Conservation (phyloP, 495 filamentous ascomycete species). For the Cetradonia linearis region DNA sequence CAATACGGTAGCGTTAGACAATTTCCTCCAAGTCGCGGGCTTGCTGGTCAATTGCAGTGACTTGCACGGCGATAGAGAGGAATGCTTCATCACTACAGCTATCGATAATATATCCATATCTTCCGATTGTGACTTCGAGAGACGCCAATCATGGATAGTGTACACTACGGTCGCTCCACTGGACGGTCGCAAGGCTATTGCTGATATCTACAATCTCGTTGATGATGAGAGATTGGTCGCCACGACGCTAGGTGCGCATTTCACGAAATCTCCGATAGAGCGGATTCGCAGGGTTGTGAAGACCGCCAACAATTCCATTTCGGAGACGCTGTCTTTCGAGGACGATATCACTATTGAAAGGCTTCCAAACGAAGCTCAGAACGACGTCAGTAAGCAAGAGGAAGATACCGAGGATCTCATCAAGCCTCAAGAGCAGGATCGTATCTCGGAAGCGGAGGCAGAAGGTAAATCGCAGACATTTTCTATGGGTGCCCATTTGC, state of each 20-base stretch:
- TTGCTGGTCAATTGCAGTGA: slow-evolving; percentile 29
- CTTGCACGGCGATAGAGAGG: slow-evolving; percentile 9
- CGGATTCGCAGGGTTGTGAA: slow-evolving; percentile 15
- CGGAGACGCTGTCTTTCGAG: not conserved
- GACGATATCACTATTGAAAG: not conserved
- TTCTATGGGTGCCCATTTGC: not conserved
- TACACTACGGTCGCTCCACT: slow-evolving; percentile 21
- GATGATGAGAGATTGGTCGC: slow-evolving; percentile 18
- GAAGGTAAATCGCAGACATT: not conserved
- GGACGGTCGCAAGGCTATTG: slow-evolving; percentile 18
- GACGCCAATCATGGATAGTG: slow-evolving; percentile 19
- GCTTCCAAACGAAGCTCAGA: not conserved
- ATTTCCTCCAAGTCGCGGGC: slow-evolving; percentile 30
- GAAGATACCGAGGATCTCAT: not conserved
- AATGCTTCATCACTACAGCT: slow-evolving; percentile 22
- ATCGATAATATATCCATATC: slow-evolving; percentile 21
- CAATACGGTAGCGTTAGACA: slow-evolving; percentile 26
- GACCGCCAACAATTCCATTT: not conserved
- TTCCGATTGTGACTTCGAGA: not conserved
- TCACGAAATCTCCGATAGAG: slow-evolving; percentile 15
- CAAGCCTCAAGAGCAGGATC: not conserved
- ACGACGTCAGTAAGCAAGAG: not conserved
- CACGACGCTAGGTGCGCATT: slow-evolving; percentile 20
- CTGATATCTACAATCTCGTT: slow-evolving; percentile 27
- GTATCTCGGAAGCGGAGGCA: not conserved